Base-by-base conservation (phyloP, 192 early-diverging fungal genomes). In the Linnemannia zychae region DNA sequence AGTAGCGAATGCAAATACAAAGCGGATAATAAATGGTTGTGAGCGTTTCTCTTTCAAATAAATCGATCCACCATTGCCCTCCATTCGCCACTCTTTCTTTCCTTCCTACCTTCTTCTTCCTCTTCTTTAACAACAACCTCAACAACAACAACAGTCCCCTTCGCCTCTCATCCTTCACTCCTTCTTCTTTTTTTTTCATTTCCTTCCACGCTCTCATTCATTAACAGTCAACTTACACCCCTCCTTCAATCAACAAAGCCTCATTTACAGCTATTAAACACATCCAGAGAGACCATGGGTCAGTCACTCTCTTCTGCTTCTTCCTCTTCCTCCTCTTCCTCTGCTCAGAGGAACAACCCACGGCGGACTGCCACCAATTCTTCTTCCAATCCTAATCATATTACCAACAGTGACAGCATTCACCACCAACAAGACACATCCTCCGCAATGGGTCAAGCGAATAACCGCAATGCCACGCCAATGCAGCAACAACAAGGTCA, bases 321-420 rank as follows among this genome's bases (percentile, higher is more conserved):
- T 36, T 36, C n/a, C 31, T 66, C 68, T 22, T 36, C 71, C 18
- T 37, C 68, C 20, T 53, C 60, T 18, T 67, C 75, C 36, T 38
- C 81, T 9, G n/a, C 74, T 5, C 71, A 57, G 34, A 82, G 81
- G 71, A 76, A 69, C 49, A 38, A 71, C 46, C 53, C 68, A 65
- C 38, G 71, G 48, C 28, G 76, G 34, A 36, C 24, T 15, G 7
- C 47, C 37, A 60, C 20, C 52, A 53, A n/a, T n/a, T n/a, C n/a
- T n/a, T n/a, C n/a, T n/a, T n/a, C n/a, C n/a, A n/a, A n/a, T n/a
- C n/a, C n/a, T n/a, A n/a, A n/a, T n/a, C n/a, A n/a, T n/a, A n/a
- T n/a, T 22, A n/a, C 18, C 52, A n/a, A 28, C 37, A 31, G 16
- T 44, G 9, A 9, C 40, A 44, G 17, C 37, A 40, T 7, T n/a